Evolutionary conservation across 1,139 yeast genomes (phyloP), one percentile per base, ranked within the genome.

Genomic region (Debaryomyces coudertii): DNA sequence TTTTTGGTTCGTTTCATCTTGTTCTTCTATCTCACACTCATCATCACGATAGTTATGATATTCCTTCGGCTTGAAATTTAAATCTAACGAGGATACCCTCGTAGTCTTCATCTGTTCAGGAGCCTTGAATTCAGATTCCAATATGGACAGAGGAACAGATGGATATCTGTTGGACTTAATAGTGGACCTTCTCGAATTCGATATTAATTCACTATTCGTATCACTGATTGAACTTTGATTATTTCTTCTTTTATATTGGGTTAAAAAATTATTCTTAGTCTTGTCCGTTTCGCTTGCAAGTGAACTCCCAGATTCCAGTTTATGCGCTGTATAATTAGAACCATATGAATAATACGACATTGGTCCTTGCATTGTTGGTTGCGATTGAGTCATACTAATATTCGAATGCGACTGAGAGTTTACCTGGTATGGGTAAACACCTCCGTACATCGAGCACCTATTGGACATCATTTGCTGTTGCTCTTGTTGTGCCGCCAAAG

Each of bases 121-220:
- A 18, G 36, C 28, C 23, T 40, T 40, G 3, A 31, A 14, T 14
- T 49, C 45, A 3, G 40, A 27, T 37, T 41, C 45, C 29, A 48
- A 22, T 22, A 46, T 44, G 8, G 51, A 45, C 57, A 54, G 59
- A 4, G 79, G 78, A 7, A 68, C 69, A 15, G 77, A 71, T 6
- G 76, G 65, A 43, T 60, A 69, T 43, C 78, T 59, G 46, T 60
- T 71, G 5, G 75, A 66, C 52, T 65, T 69, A 30, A 69, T 52
- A 5, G 73, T 66, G 12, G 71, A 62, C 38, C 55, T 62, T 50
- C 77, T 60, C 9, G 75, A 63, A 39, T 63, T 64, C 27, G 60
- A 54, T 35, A 70, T 49, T 40, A 71, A 56, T 39, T 54, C 61
- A 46, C 58, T 62, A 20, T 56, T 57, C 11, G 49, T 50, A 31